phyloP scores from a whole-genome alignment of 495 filamentous ascomycete species.

The Penicillium lagena region DNA sequence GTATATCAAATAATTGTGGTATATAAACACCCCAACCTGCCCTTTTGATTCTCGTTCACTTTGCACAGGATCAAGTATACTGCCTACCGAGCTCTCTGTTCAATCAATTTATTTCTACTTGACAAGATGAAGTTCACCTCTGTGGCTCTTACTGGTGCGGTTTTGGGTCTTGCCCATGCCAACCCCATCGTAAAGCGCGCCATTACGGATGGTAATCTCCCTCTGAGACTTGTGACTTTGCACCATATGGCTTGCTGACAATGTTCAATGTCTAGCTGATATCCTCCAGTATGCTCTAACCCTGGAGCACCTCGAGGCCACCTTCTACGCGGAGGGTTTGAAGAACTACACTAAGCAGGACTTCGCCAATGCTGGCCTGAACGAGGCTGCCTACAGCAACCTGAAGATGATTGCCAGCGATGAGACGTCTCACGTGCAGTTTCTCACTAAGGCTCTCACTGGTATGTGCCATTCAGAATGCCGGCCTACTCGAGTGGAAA shows the following conservation, averaged over 20 bases:
- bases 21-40: no score
- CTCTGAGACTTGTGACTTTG: background rate
- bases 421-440: no score
- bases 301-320: constrained; percentile 36
- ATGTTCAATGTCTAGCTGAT: constrained; percentile 13
- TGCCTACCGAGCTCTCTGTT: no score
- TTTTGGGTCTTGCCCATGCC: constrained; percentile 5
- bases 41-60: no score
- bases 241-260: background rate
- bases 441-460: constrained; percentile 41
- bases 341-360: constrained; percentile 45
- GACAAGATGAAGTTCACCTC: constrained; percentile 11
- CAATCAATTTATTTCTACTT: background rate
- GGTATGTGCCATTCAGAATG: constrained; percentile 12
- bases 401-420: no score
- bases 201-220: constrained; percentile 7
- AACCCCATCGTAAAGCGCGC: constrained; percentile 9
- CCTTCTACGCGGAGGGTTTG: constrained; percentile 50
- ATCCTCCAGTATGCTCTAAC: constrained; percentile 27
- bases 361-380: constrained; percentile 42
- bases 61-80: no score
- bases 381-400: no score
- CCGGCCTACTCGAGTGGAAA: background rate
- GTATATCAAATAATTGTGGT: no score
- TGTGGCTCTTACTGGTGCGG: constrained; percentile 2